These are phyloP conservation scores for Cryptococcus amylolentus DNA, from an alignment of 1,284 basidiomycete genomes.

Conservation along the genomic window DNA sequence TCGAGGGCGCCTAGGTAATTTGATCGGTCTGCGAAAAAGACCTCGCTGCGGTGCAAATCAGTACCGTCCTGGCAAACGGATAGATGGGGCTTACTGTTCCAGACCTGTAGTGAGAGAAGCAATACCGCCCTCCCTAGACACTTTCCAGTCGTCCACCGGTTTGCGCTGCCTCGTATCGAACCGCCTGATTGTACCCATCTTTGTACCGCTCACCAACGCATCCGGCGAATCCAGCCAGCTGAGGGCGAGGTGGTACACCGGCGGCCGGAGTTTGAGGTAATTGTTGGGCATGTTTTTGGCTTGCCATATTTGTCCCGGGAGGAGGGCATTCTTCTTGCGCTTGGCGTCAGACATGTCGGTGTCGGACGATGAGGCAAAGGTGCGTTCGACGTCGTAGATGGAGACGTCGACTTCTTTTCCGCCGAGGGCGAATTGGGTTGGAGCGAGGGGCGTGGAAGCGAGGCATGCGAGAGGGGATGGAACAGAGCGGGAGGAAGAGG, in stretches of 20 bases:
- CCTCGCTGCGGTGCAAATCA: constrained; percentile 56
- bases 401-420: constrained; percentile 86
- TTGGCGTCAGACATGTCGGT: constrained; percentile 50
- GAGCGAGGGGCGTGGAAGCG: constrained; percentile 54
- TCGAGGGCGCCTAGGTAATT: constrained; percentile 69
- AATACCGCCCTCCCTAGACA: constrained; percentile 59
- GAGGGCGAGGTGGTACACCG: constrained; percentile 70
- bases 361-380: constrained; percentile 53
- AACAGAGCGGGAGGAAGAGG: constrained; percentile 19
- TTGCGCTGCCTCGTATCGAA: constrained; percentile 76
- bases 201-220: constrained; percentile 67
- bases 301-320: constrained; percentile 57
- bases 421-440: constrained; percentile 68
- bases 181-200: constrained; percentile 67
- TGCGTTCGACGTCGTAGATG: constrained; percentile 69
- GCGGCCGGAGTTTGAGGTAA: constrained; percentile 69
- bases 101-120: constrained; percentile 59
- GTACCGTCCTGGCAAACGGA: background rate
- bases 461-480: constrained; percentile 41
- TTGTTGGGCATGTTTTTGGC: constrained; percentile 63
- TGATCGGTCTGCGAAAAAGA: constrained; percentile 70
- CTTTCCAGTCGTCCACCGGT: constrained; percentile 53
- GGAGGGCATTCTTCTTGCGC: constrained; percentile 64
- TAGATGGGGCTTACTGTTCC: constrained; percentile 61
- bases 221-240: constrained; percentile 50